Percentiles rank a stretch among this genome's conserved stretches.
phyloP scores from a whole-genome alignment of 306 rosid species.

The Casuarina cunninghamiana region DNA sequence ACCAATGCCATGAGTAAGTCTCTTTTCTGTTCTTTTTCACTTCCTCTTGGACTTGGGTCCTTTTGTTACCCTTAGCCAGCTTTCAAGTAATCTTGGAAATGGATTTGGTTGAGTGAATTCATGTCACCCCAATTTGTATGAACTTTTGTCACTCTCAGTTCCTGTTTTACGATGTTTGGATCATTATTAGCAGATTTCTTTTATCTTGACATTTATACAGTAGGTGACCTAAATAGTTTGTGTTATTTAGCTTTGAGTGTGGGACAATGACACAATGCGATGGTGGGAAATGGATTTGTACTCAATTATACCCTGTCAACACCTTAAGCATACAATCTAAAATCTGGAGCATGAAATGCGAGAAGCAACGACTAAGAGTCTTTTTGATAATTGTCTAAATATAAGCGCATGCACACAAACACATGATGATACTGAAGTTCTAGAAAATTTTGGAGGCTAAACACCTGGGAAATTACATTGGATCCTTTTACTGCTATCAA shows the following conservation, averaged over 20 bases:
- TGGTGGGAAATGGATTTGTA: too few relatives aligned
- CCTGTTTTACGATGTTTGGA: neutral
- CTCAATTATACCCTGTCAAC: too few relatives aligned
- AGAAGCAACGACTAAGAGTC: too few relatives aligned
- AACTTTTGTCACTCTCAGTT: neutral
- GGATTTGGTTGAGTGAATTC: constrained; percentile 1
- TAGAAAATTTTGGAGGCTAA: neutral
- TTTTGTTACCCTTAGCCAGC: constrained; percentile 13
- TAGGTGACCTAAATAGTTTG: neutral
- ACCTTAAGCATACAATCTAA: too few relatives aligned
- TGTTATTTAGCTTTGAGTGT: neutral
- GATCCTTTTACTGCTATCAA: neutral
- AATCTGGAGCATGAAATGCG: too few relatives aligned
- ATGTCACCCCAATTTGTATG: neutral
- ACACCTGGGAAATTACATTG: neutral
- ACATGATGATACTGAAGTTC: too few relatives aligned
- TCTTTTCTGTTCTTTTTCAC: constrained; percentile 14
- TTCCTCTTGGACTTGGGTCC: constrained; percentile 1
- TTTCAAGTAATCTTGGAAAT: constrained; percentile 5
- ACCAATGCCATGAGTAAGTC: constrained; percentile 80
- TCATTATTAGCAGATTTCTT: neutral
- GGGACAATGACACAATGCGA: neutral
- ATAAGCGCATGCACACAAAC: too few relatives aligned
- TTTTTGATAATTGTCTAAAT: too few relatives aligned
- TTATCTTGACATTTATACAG: neutral